Evolutionary conservation across 352 stramenopile genomes (phyloP).

Genomic region (Phytopythium helicoides): DNA sequence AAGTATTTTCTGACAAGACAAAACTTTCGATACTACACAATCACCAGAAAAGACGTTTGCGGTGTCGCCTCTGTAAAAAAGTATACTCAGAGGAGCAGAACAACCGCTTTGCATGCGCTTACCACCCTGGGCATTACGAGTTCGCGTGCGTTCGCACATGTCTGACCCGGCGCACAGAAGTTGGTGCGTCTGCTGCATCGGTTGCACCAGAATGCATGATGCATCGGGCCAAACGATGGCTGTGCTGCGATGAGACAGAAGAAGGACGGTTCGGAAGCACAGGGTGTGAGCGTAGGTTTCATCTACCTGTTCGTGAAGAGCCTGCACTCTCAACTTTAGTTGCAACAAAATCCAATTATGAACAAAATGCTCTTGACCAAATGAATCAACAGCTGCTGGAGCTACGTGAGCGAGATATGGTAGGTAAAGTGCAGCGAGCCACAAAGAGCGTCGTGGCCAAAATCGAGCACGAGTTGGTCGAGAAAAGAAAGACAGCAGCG

Average conservation of each 20-base stretch:
- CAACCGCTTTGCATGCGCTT: slow-evolving; percentile 55
- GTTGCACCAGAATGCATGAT: slow-evolving; percentile 55
- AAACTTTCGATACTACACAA: slow-evolving; percentile 56
- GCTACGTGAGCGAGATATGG: slow-evolving; percentile 49
- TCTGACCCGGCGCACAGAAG: slow-evolving; percentile 20
- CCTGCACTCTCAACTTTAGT: slow-evolving; percentile 40
- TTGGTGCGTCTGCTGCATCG: neutral
- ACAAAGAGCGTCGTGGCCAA: slow-evolving; percentile 46
- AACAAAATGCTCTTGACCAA: slow-evolving; percentile 40
- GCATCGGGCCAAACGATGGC: slow-evolving; percentile 64
- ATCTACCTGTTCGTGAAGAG: slow-evolving; percentile 52
- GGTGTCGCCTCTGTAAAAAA: slow-evolving; percentile 57
- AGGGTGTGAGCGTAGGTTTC: slow-evolving; percentile 53
- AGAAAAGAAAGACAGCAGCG: slow-evolving; percentile 40
- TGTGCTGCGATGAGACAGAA: slow-evolving; percentile 73
- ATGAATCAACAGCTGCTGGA: slow-evolving; percentile 63
- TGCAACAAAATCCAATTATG: slow-evolving; percentile 33
- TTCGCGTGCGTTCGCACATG: slow-evolving; percentile 63
- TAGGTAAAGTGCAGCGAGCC: slow-evolving; percentile 45
- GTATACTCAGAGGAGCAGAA: slow-evolving; percentile 79
- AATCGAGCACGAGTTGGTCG: slow-evolving; percentile 47
- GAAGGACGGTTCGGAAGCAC: slow-evolving; percentile 66
- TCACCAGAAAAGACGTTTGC: slow-evolving; percentile 48
- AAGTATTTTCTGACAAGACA: neutral
- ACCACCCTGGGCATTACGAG: slow-evolving; percentile 63